Base-by-base conservation (phyloP, 1,284 basidiomycete genomes). In the Marasmius sp. region DNA sequence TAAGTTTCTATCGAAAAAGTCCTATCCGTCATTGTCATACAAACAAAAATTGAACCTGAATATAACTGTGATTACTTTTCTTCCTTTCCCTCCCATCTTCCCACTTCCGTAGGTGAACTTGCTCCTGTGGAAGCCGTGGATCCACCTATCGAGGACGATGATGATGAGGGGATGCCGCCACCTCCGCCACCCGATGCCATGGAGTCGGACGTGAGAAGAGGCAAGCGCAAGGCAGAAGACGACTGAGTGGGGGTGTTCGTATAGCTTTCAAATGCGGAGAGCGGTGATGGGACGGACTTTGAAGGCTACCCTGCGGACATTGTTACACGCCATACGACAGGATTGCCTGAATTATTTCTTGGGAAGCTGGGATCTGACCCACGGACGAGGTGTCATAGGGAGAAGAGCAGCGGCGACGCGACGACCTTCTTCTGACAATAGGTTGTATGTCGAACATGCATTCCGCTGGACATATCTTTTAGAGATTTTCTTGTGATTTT, bases 391-490 rank as follows among this genome's bases (percentile, higher is more conserved):
- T 16, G 73, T 74, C 6, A 87, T 66, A 9, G 95, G 95, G 48
- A 97, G 80, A 14, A 98, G 75, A 2, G 95, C 95, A 10, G 94
- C 95, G 33, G 94, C 92, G 12, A 98, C 93, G 18, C 89, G 89
- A 59, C 96, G 80, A 1, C 95, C 96, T 76, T 98, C 96, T 75
- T 98, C 97, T 0, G 90, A 78, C 45, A 98, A 83, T 38, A 98
- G 77, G 74, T 98, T 98, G 75, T 94, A 98, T 0, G 96, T 97
- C 38, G 94, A 91, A 70, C 94, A 95, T 11, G 96, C 96, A 71
- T 97, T 97, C 67, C 92, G 80, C 93, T 95, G 64, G 11, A 51
- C 34, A 34, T n/a, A 12, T 50, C 33, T 59, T 45, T 65, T 18
- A 61, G 48, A 37, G 33, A 37, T 33, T 3, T 39, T 53, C 34